Percentiles rank a stretch among this genome's conserved stretches.
Evolutionary conservation across 1,284 basidiomycete genomes (phyloP).

Genomic region (Pascua guehoae): DNA sequence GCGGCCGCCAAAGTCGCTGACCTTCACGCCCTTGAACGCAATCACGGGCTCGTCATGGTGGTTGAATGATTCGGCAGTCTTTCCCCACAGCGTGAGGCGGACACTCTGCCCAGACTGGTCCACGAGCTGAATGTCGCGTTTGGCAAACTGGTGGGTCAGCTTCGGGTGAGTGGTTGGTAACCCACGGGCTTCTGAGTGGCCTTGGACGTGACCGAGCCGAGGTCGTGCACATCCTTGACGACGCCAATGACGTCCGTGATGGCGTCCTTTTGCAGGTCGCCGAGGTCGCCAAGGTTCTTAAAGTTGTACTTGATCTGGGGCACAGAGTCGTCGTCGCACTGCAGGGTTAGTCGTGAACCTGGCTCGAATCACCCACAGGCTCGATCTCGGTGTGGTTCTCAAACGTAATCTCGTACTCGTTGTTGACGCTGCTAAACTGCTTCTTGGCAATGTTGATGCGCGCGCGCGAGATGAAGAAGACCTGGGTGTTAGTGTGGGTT

Average conservation of each 20-base stretch:
- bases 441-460: constrained; percentile 94
- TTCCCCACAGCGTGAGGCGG: constrained; percentile 92
- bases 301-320: constrained; percentile 83
- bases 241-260: constrained; percentile 71
- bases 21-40: constrained; percentile 93
- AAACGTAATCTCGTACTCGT: constrained; percentile 93
- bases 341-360: background rate
- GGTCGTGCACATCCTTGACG: constrained; percentile 70
- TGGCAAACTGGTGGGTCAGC: constrained; percentile 65
- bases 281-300: constrained; percentile 63
- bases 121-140: constrained; percentile 83
- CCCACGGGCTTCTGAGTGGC: constrained; percentile 62
- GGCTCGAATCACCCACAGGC: constrained; percentile 32
- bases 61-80: constrained; percentile 79
- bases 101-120: constrained; percentile 79
- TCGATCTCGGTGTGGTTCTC: constrained; percentile 78
- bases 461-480: constrained; percentile 83
- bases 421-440: constrained; percentile 85
- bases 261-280: constrained; percentile 67
- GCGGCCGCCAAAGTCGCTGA: constrained; percentile 90
- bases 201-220: constrained; percentile 69
- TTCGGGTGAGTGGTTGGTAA: no score
- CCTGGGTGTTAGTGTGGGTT: constrained; percentile 25
- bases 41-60: constrained; percentile 63
- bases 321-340: constrained; percentile 70